Conservation (phyloP, 2,329 filamentous ascomycete genomes). For the Alternaria ventricosa region DNA sequence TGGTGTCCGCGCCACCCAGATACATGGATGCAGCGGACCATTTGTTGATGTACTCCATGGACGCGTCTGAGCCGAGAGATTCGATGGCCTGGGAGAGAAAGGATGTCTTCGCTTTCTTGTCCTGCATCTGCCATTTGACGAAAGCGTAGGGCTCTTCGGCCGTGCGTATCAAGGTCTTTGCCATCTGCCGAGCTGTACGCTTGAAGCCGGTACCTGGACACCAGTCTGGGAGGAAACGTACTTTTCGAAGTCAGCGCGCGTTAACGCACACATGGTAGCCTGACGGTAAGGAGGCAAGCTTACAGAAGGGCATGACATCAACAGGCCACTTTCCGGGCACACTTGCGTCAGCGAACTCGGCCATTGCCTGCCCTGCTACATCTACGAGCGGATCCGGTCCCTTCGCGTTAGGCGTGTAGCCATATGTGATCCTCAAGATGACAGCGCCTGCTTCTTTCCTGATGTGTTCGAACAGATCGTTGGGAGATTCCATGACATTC, state of each 20-base stretch:
- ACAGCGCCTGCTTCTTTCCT: conserved; percentile 36
- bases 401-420: conserved; percentile 54
- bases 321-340: conserved; percentile 56
- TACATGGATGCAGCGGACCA: conserved; percentile 55
- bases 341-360: conserved; percentile 49
- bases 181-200: conserved; percentile 49
- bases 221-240: conserved; percentile 55
- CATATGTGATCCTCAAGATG: conserved; percentile 42
- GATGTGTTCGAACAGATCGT: conserved; percentile 36
- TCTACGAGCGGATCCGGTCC: conserved; percentile 54
- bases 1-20: conserved; percentile 55
- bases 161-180: conserved; percentile 35
- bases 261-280: not conserved
- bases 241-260: conserved; percentile 9
- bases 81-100: conserved; percentile 52
- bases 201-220: conserved; percentile 57
- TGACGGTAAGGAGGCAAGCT: conserved; percentile 9
- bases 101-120: conserved; percentile 42
- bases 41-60: conserved; percentile 48
- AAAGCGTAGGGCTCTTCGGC: conserved; percentile 53
- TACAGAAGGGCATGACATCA: conserved; percentile 55
- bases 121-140: conserved; percentile 51
- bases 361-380: conserved; percentile 51
- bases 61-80: conserved; percentile 34
- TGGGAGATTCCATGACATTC: conserved; percentile 29